Base-by-base conservation (phyloP, 1,139 yeast species). In the Hansenula lynferdii region DNA sequence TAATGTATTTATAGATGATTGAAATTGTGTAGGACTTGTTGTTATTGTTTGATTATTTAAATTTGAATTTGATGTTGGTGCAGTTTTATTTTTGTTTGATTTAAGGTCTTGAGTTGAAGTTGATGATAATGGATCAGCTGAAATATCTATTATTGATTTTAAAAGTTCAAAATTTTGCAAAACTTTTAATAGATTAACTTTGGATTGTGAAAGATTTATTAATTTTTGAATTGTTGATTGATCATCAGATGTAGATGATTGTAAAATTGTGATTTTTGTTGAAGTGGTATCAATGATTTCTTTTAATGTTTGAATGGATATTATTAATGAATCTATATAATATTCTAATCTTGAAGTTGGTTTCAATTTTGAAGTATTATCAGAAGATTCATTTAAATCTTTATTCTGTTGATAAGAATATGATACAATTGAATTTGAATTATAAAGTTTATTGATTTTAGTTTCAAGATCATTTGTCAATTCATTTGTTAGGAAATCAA, bases 401-500 rank as follows among this genome's bases (percentile, higher is more conserved):
- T 36, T 30, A 2, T 12, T 4, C 12, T 44, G 37, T 15, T 48
- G 49, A 29, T 51, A 48, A 2, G 56, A 47, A 42, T 62, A 58
- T 17, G 71, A 61, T 6, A 69, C 62, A 17, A 68, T 58, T 3
- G 69, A 57, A 16, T 71, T 62, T 15, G 72, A 58, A 16, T 54
- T 62, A 35, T 70, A 69, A 33, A 80, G 51, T 28, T 60, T 61
- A 36, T 63, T 66, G 42, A 80, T 63, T 37, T 70, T 69, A 12
- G 63, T 53, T 48, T 76, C 72, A 43, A 80, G 61, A 43, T 76
- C 76, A 18, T 60, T 60, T 0, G 80, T 69, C 15, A 80, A 56
- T 45, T 76, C 78, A 49, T 69, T 75, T 2, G 83, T 75, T 48
- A 77, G 75, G 54, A 70, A 78, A 53, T 82, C 86, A 41, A 81